Evolutionary conservation across 352 stramenopile genomes (phyloP), one percentile per base, ranked within the genome.

Genomic region (Pythium scleroteichum): DNA sequence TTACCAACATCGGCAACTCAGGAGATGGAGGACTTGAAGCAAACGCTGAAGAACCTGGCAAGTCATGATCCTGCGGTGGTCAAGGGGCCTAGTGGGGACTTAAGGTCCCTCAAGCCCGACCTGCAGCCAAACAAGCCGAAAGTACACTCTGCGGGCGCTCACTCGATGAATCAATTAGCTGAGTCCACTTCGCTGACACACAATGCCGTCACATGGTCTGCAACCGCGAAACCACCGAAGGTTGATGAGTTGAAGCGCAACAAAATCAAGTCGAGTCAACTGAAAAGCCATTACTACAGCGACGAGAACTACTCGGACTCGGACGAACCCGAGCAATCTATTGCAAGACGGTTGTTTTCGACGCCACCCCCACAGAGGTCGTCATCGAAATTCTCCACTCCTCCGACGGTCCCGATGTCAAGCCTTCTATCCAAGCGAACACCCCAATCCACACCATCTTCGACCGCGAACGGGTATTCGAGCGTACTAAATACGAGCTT

Each of bases 1-100:
- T 50, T 76, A 29, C 61, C 73, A 13, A 65, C 64, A 13, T 77
- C 72, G 10, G 62, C 76, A 3, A 79, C 69, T 19, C 68, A 86
- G 22, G 81, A 88, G 55, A 79, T 92, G 71, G 72, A 86, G 41
- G 68, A 89, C 20, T 62, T 92, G 13, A 92, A 92, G 60, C 68
- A 76, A 24, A 92, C 80, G 9, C 69, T 92, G 35, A 73, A 86
- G 59, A 87, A 85, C 10, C 55, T 92, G 10, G 75, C 76, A 29
- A 52, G 59, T 9, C 73, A 82, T 22, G 56, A 65, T 53, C 44
- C 53, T 4, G 14, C 35, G 9, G 51, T 57, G 12, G 53, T 45
- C 6, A 42, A 19, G 2, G 12, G 33, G 2, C 42, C 44, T n/a
- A 27, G 8, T 8, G 24, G 1, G 12, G 33, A 16, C 6, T 20